phyloP scores from a whole-genome alignment of 2,329 filamentous ascomycete genomes.

The Cadophora gregata region DNA sequence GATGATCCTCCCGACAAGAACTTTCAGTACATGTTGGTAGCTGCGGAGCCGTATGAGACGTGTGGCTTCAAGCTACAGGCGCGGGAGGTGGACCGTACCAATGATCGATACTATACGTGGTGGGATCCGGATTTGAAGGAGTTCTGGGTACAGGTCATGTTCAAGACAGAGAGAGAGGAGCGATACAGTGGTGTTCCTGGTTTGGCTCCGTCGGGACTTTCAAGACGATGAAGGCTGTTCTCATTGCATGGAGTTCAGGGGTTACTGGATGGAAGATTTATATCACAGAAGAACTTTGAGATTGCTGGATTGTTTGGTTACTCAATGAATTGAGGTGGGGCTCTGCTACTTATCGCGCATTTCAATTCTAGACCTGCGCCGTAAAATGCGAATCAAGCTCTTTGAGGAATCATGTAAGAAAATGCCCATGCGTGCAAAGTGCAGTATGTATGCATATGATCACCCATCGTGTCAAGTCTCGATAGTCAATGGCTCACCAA shows the following conservation, averaged over 20 bases:
- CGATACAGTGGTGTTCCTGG: constrained; percentile 74
- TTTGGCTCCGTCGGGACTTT: constrained; percentile 48
- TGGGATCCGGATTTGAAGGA: constrained; percentile 96
- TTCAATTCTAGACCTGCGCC: constrained; percentile 34
- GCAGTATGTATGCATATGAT: constrained; percentile 26
- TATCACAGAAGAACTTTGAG: constrained; percentile 5
- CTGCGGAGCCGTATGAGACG: constrained; percentile 97
- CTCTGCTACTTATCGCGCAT: constrained; percentile 24
- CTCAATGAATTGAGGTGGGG: constrained; percentile 24
- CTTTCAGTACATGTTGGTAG: constrained; percentile 93
- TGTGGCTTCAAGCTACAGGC: constrained; percentile 96
- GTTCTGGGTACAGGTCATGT: constrained; percentile 97
- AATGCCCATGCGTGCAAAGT: constrained; percentile 17
- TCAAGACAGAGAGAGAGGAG: constrained; percentile 98
- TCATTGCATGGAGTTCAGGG: constrained; percentile 28
- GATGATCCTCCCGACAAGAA: constrained; percentile 91
- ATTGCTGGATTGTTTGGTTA: constrained; percentile 17
- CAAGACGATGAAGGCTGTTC: constrained; percentile 35
- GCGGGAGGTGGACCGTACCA: constrained; percentile 86
- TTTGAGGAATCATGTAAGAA: constrained; percentile 26
- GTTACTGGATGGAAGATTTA: constrained; percentile 10
- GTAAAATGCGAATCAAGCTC: constrained; percentile 36
- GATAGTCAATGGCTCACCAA: constrained; percentile 16
- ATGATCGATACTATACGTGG: constrained; percentile 90
- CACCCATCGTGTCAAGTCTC: constrained; percentile 25